Evolutionary conservation across 805 yeast genomes (phyloP).

Genomic region (Tetrapisispora iriomotensis): DNA sequence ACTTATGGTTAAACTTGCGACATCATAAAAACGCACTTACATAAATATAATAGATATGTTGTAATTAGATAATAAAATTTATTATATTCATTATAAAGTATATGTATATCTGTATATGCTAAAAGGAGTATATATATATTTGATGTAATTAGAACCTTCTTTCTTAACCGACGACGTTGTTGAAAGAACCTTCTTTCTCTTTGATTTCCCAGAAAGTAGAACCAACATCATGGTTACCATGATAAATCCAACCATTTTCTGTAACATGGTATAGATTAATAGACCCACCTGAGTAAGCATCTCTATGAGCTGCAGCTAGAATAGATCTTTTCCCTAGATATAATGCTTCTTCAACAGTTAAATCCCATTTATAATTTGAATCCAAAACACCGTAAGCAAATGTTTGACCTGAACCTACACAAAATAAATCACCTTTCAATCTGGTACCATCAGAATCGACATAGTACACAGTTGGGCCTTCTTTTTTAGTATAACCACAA

Average conservation of each 20-base stretch:
- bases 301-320: slow-evolving; percentile 96
- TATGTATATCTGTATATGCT: slow-evolving; percentile 1
- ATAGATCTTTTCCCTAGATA: slow-evolving; percentile 91
- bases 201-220: slow-evolving; percentile 86
- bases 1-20: neutral
- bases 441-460: slow-evolving; percentile 97
- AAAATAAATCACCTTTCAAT: slow-evolving; percentile 85
- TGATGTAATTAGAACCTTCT: no score
- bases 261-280: slow-evolving; percentile 88
- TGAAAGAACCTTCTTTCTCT: slow-evolving; percentile 79
- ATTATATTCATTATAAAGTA: neutral
- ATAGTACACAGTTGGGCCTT: slow-evolving; percentile 90
- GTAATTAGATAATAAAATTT: neutral
- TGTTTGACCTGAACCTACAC: slow-evolving; percentile 99
- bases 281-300: slow-evolving; percentile 96
- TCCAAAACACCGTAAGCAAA: slow-evolving; percentile 98
- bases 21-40: neutral
- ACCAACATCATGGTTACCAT: slow-evolving; percentile 92
- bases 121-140: neutral
- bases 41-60: neutral
- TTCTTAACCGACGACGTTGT: slow-evolving; percentile 57
- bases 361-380: slow-evolving; percentile 84
- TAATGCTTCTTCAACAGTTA: slow-evolving; percentile 86
- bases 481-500: slow-evolving; percentile 92
- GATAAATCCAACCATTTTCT: slow-evolving; percentile 89